A percentile compares a stretch with the other conserved stretches of the same genome.
phyloP scores from a whole-genome alignment of 2,329 filamentous ascomycete species.

The Furcasterigmium sp. region DNA sequence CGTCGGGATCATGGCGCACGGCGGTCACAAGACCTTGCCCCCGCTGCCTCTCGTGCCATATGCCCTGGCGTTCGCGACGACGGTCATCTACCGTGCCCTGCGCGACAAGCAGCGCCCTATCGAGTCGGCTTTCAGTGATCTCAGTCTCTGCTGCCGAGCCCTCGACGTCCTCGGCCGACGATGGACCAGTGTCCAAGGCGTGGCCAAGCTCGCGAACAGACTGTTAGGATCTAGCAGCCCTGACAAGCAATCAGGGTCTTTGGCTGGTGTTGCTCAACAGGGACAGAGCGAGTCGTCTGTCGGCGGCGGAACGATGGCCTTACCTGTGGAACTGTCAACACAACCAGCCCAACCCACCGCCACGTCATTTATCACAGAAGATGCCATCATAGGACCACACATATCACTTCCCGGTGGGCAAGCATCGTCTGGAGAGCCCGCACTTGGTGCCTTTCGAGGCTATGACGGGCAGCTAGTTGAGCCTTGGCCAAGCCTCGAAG shows the following conservation, averaged over 20 bases:
- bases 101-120: constrained; percentile 8
- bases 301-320: not conserved
- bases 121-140: constrained; percentile 5
- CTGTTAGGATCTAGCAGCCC: constrained; percentile 1
- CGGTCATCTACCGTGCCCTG: constrained; percentile 13
- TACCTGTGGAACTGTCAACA: too few species aligned
- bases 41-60: constrained; percentile 14
- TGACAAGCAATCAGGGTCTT: not conserved
- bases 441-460: not conserved
- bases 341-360: too few species aligned
- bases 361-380: not conserved
- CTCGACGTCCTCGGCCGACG: constrained; percentile 5
- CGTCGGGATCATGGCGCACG: constrained; percentile 7
- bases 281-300: not conserved
- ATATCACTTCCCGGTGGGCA: too few species aligned
- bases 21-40: constrained; percentile 6
- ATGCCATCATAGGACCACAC: not conserved
- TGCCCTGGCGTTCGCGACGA: constrained; percentile 14
- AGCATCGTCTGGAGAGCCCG: too few species aligned
- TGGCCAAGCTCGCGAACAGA: constrained; percentile 8
- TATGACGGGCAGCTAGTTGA: not conserved
- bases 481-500: not conserved
- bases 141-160: constrained; percentile 8
- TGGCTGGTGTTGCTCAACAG: not conserved
- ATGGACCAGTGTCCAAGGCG: constrained; percentile 11